Evolutionary conservation across 2,329 filamentous ascomycete species (phyloP).

Genomic region (Nigrograna mackinnonii): DNA sequence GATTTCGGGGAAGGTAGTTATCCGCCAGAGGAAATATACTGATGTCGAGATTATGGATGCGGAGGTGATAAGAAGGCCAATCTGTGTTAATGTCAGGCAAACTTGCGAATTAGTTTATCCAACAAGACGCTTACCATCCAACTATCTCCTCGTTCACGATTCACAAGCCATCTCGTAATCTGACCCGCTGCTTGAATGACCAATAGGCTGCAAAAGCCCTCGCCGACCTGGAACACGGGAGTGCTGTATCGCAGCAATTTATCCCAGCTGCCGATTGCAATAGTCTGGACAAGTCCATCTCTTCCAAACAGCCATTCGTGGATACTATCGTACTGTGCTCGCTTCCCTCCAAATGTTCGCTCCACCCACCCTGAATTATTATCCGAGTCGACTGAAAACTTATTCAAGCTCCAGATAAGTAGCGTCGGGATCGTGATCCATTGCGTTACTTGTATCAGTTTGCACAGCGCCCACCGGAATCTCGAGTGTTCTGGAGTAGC

Average conservation of each 20-base stretch:
- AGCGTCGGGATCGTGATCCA: slow-evolving; percentile 84
- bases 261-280: slow-evolving; percentile 87
- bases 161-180: slow-evolving; percentile 93
- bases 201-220: slow-evolving; percentile 94
- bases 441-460: slow-evolving; percentile 74
- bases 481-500: slow-evolving; percentile 78
- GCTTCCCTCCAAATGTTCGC: slow-evolving; percentile 71
- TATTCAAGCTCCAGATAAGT: slow-evolving; percentile 92
- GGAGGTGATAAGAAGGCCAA: slow-evolving; percentile 83
- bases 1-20: slow-evolving; percentile 90
- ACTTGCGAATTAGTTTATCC: neutral
- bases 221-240: slow-evolving; percentile 89
- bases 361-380: slow-evolving; percentile 75
- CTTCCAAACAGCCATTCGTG: slow-evolving; percentile 88
- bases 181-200: slow-evolving; percentile 95
- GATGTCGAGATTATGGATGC: slow-evolving; percentile 92
- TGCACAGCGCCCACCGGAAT: slow-evolving; percentile 72
- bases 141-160: slow-evolving; percentile 87
- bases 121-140: slow-evolving; percentile 76
- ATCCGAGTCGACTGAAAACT: slow-evolving; percentile 90
- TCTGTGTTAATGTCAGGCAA: slow-evolving; percentile 55
- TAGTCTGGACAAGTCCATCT: slow-evolving; percentile 77
- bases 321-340: slow-evolving; percentile 67
- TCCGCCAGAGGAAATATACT: slow-evolving; percentile 94
- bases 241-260: slow-evolving; percentile 86